Conservation (phyloP, 164 flowering plant species). For the Houttuynia cordata region DNA sequence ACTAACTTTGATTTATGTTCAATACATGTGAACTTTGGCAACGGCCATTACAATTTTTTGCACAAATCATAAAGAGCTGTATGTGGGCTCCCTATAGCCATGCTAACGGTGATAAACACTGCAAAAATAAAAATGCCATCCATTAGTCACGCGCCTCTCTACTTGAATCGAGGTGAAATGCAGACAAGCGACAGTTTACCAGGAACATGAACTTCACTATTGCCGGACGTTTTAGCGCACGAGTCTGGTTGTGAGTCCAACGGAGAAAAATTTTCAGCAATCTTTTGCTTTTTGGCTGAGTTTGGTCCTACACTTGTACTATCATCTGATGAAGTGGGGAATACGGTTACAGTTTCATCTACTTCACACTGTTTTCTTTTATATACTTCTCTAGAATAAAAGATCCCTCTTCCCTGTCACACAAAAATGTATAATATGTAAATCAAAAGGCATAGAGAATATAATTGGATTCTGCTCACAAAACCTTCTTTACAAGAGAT, state of each 20-base stretch:
- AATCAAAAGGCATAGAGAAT: background rate
- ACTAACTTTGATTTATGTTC: constrained; percentile 51
- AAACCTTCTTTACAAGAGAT: no score
- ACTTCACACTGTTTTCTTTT: constrained; percentile 22
- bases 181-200: background rate
- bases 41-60: constrained; percentile 60
- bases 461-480: background rate
- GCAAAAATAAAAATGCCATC: constrained; percentile 12
- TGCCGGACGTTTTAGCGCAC: background rate
- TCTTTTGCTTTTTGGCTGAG: constrained; percentile 25
- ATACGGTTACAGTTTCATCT: constrained; percentile 5
- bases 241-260: constrained; percentile 5
- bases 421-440: background rate
- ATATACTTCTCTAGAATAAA: constrained; percentile 18
- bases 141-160: background rate
- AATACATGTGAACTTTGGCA: constrained; percentile 47
- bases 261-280: constrained; percentile 7
- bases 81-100: constrained; percentile 84
- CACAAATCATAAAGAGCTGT: constrained; percentile 46
- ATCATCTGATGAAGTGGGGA: constrained; percentile 7
- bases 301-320: constrained; percentile 5
- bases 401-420: constrained; percentile 48
- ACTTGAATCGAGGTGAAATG: background rate
- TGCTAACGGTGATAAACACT: constrained; percentile 37
- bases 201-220: background rate